A percentile compares a stretch with the other conserved stretches of the same genome.
Conservation (phyloP, 2,329 filamentous ascomycete genomes). For the Aspergillus thermomutatus region DNA sequence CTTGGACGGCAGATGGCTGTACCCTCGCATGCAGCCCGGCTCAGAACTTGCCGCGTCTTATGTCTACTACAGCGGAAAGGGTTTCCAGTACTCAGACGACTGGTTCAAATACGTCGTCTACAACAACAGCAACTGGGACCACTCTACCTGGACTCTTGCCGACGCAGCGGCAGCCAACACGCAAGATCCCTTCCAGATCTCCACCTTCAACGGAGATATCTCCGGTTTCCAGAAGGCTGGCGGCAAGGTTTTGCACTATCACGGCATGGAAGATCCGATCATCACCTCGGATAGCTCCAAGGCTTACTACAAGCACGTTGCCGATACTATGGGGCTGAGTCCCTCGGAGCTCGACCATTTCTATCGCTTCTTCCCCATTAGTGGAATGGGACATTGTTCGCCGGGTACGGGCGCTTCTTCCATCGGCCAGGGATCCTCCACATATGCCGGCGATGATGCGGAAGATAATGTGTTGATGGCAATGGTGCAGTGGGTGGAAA, state of each 20-base stretch:
- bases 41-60: conserved; percentile 24
- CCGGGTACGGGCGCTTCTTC: conserved; percentile 41
- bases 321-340: conserved; percentile 33
- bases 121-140: conserved; percentile 39
- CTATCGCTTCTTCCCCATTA: conserved; percentile 51
- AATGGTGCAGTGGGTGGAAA: conserved; percentile 50
- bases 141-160: conserved; percentile 35
- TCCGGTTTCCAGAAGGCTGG: conserved; percentile 43
- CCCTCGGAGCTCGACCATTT: conserved; percentile 37
- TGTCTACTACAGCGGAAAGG: conserved; percentile 34
- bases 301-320: conserved; percentile 51
- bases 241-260: conserved; percentile 42
- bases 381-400: conserved; percentile 53
- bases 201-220: conserved; percentile 48
- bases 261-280: conserved; percentile 45
- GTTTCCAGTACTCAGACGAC: conserved; percentile 37
- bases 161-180: conserved; percentile 35
- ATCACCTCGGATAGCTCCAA: conserved; percentile 52
- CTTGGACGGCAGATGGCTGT: conserved; percentile 27
- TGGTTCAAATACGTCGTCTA: conserved; percentile 47
- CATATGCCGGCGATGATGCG: conserved; percentile 23
- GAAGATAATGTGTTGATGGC: conserved; percentile 49
- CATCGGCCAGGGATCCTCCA: conserved; percentile 33
- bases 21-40: conserved; percentile 36
- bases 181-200: conserved; percentile 48